Conservation (phyloP, 768 basidiomycete species). For the Russula sp. region DNA sequence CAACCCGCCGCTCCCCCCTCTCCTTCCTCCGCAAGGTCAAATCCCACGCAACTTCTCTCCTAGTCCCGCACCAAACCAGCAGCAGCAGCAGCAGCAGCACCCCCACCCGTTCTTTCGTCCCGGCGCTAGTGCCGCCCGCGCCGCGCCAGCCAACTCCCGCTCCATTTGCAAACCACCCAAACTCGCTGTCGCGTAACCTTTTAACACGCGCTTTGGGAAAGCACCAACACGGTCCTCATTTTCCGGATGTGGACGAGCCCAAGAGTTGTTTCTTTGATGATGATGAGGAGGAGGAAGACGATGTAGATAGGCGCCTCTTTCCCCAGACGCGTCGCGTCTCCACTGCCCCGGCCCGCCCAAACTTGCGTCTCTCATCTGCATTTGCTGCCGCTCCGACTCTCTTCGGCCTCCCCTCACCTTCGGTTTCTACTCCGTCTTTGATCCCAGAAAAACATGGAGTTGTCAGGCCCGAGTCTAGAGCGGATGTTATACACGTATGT, state of each 20-base stretch:
- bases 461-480: slow-evolving; percentile 3
- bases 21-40: slow-evolving; percentile 24
- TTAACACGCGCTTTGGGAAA: slow-evolving; percentile 4
- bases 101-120: slow-evolving; percentile 11
- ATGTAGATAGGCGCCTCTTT: background rate
- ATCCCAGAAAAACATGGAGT: slow-evolving; percentile 3
- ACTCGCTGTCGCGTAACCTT: slow-evolving; percentile 5
- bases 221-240: background rate
- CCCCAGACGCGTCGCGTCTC: background rate
- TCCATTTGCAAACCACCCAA: slow-evolving; percentile 5
- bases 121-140: background rate
- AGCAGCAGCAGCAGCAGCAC: too few species aligned
- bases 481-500: slow-evolving; percentile 4
- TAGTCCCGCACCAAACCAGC: background rate
- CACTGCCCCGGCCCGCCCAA: background rate
- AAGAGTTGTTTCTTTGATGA: slow-evolving; percentile 20
- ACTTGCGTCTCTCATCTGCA: slow-evolving; percentile 15
- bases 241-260: background rate
- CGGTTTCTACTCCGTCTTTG: slow-evolving; percentile 8
- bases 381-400: slow-evolving; percentile 12
- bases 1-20: background rate
- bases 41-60: slow-evolving; percentile 13
- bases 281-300: slow-evolving; percentile 1
- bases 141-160: background rate
- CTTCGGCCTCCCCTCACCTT: slow-evolving; percentile 3